These are phyloP conservation scores for Mortierella sp. DNA, from an alignment of 371 early-diverging fungal genomes.

Conservation along the genomic window DNA sequence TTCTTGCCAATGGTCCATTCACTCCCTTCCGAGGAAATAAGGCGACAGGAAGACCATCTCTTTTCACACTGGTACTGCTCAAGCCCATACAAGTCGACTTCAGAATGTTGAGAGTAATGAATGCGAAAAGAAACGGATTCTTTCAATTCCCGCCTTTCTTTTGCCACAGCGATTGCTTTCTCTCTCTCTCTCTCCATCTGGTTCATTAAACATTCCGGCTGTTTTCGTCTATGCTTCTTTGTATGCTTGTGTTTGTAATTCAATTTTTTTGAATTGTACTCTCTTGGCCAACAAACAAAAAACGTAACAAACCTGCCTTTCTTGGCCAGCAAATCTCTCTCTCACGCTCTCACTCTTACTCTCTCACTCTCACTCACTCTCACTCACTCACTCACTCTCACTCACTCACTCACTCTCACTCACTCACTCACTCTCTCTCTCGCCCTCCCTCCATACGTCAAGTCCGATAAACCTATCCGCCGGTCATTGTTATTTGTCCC, in stretches of 20 bases:
- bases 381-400: background rate
- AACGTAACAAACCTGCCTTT: background rate
- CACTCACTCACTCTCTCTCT: background rate
- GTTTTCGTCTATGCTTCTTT: background rate
- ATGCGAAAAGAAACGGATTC: background rate
- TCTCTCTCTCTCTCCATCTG: background rate
- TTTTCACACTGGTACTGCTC: background rate
- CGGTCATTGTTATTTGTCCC: background rate
- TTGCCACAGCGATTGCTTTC: background rate
- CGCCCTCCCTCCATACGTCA: background rate
- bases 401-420: background rate
- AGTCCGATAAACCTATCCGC: background rate
- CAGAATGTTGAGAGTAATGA: background rate
- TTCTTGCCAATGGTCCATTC: slow-evolving; percentile 9
- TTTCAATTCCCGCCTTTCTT: background rate
- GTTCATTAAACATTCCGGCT: slow-evolving; percentile 4
- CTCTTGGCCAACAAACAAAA: slow-evolving; percentile 1
- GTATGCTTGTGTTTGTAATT: background rate
- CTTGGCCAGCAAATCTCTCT: background rate
- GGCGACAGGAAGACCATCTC: background rate
- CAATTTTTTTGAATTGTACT: background rate
- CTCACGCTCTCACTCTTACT: background rate
- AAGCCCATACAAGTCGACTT: background rate
- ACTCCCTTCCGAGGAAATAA: background rate
- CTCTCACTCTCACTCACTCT: background rate